Evolutionary conservation across 208 protist genomes (phyloP).

Genomic region (Crithidia fasciculata): DNA sequence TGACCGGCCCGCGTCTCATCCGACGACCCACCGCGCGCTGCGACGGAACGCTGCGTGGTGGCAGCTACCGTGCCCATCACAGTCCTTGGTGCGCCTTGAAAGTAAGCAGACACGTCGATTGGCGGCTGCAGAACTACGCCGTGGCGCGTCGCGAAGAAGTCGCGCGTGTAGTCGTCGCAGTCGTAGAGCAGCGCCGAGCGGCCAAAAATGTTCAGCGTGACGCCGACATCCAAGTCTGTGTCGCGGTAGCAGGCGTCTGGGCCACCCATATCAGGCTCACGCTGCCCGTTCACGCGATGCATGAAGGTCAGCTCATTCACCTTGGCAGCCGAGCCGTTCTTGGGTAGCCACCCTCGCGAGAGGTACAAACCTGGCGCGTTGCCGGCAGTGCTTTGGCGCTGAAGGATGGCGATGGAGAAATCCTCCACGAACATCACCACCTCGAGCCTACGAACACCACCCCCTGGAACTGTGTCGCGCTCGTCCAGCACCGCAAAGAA

Average conservation of each 20-base stretch:
- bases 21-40: constrained; percentile 24
- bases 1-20: constrained; percentile 10
- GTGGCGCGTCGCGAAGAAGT: constrained; percentile 84
- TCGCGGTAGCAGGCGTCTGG: constrained; percentile 81
- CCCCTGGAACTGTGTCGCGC: constrained; percentile 45
- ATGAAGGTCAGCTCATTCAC: constrained; percentile 85
- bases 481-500: constrained; percentile 93
- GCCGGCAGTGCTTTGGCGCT: constrained; percentile 90
- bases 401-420: constrained; percentile 94
- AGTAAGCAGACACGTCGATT: constrained; percentile 57
- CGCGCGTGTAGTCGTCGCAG: constrained; percentile 94
- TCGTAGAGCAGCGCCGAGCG: constrained; percentile 89
- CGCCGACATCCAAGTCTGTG: constrained; percentile 86
- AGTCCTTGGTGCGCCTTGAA: constrained; percentile 32
- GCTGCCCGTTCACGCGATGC: constrained; percentile 83
- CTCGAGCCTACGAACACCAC: constrained; percentile 90
- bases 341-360: constrained; percentile 84
- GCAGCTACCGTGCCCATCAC: constrained; percentile 33
- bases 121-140: constrained; percentile 53
- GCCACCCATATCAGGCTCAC: constrained; percentile 68
- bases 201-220: constrained; percentile 83
- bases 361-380: constrained; percentile 88
- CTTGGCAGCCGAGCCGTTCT: constrained; percentile 73
- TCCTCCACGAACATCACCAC: constrained; percentile 96
- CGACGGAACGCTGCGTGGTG: constrained; percentile 45